Evolutionary conservation across 139 green algal species (phyloP).

Genomic region (Spirogloea muscicola): DNA sequence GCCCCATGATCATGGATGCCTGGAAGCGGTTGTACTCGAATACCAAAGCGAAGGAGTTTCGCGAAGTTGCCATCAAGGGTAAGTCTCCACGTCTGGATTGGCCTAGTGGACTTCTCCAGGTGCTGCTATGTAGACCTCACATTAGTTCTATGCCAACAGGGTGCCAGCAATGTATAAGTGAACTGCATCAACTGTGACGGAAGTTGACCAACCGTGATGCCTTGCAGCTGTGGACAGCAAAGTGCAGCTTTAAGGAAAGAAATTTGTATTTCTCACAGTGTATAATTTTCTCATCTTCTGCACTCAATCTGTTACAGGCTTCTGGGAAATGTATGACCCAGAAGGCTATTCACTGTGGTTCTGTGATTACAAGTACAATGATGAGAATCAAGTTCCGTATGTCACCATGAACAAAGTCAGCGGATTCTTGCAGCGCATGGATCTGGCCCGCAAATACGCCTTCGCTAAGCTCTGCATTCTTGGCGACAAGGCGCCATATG

Average conservation of each 20-base stretch:
- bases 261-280: too few relatives aligned
- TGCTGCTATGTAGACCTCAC: too few relatives aligned
- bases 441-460: constrained; percentile 63
- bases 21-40: constrained; percentile 69
- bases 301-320: too few relatives aligned
- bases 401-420: constrained; percentile 68
- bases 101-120: too few relatives aligned
- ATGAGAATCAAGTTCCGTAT: constrained; percentile 67
- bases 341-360: constrained; percentile 64
- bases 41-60: constrained; percentile 56
- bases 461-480: constrained; percentile 69
- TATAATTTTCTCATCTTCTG: too few relatives aligned
- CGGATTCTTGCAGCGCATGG: constrained; percentile 65
- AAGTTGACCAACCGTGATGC: too few relatives aligned
- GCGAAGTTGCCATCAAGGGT: constrained; percentile 53
- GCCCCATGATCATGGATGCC: constrained; percentile 60
- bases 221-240: too few relatives aligned
- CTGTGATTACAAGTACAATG: constrained; percentile 67
- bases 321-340: constrained; percentile 52
- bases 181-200: too few relatives aligned
- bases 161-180: too few relatives aligned
- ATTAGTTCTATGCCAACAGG: too few relatives aligned
- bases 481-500: constrained; percentile 54
- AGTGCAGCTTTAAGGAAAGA: too few relatives aligned
- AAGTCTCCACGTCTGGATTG: too few relatives aligned